Base-by-base conservation (phyloP, 1,139 yeast genomes). In the Suhomyces choctaworum region DNA sequence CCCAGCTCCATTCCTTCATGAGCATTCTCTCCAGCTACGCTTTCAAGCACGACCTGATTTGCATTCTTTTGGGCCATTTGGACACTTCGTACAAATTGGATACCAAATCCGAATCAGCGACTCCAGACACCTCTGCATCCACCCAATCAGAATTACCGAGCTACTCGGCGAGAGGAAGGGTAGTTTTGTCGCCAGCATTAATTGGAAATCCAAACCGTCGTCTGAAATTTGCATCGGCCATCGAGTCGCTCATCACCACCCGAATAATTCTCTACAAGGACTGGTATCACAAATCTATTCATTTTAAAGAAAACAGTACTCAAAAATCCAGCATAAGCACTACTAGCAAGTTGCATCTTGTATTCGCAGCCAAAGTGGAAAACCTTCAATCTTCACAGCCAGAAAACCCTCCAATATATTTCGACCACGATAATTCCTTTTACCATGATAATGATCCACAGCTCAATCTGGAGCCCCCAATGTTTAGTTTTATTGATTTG, bases 221-320 rank as follows among this genome's bases (percentile, higher is more conserved):
- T 10, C 26, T 22, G 14, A 33, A 22, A 16, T 17, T 17, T 17
- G 10, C 31, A 7, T 19, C 13, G 12, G 36, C 42, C 8, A 29
- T 52, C 25, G 56, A 58, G 21, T 42, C 58, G 11, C 48, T 51
- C 11, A 42, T 64, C 15, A 51, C 60, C 1, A 47, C 60, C 3
- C 48, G 67, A 25, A 40, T 66, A 4, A 36, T 63, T 4, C 64
- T 70, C 36, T 66, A 57, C 47, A 55, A 54, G 25, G 73, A 66
- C 40, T 66, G 73, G 73, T 61, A 54, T 46, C 59, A 56, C 32
- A 57, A 58, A 14, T 44, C 64, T 13, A 56, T 59, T 1, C 56
- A 54, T 27, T 59, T 47, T 31, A 36, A 43, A 26, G 45, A 43
- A 10, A 40, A 34, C 20, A 15, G 16, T 11, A 28, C 16, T 15